Evolutionary conservation across 2,329 filamentous ascomycete genomes (phyloP).

Genomic region (Triangularia setosa): DNA sequence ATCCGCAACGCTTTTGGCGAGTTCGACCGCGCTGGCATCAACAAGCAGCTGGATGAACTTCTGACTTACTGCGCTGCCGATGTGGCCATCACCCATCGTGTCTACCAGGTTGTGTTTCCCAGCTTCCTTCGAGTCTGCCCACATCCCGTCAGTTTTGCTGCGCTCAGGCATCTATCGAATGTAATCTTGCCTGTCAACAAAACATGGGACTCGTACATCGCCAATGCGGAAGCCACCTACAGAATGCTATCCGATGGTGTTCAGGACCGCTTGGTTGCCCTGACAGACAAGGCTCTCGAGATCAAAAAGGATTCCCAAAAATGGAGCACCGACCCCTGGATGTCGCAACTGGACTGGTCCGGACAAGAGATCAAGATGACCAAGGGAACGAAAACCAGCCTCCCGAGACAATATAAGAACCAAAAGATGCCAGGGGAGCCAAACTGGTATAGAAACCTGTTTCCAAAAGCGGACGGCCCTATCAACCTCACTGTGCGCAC

Average conservation of each 20-base stretch:
- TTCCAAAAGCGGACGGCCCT: conserved; percentile 60
- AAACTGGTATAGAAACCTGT: conserved; percentile 92
- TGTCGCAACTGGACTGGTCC: conserved; percentile 91
- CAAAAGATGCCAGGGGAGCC: conserved; percentile 97
- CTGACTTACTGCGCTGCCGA: conserved; percentile 94
- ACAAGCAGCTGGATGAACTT: conserved; percentile 71
- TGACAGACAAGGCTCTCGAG: conserved; percentile 74
- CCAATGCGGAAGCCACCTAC: conserved; percentile 82
- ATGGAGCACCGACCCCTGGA: conserved; percentile 81
- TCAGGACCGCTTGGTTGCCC: conserved; percentile 64
- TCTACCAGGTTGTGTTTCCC: conserved; percentile 92
- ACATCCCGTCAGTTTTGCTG: conserved; percentile 95
- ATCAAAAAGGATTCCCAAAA: conserved; percentile 65
- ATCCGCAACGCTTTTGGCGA: conserved; percentile 82
- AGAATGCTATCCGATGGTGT: conserved; percentile 73
- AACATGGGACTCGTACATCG: conserved; percentile 81
- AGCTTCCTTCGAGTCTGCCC: conserved; percentile 86
- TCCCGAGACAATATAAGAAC: conserved; percentile 68
- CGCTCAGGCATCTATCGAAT: conserved; percentile 84
- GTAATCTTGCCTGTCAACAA: conserved; percentile 88
- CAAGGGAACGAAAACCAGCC: conserved; percentile 80
- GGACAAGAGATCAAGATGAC: conserved; percentile 88
- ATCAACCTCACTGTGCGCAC: conserved; percentile 83
- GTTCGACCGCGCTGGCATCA: conserved; percentile 67
- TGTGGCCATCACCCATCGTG: conserved; percentile 84